Conservation (phyloP, 495 filamentous ascomycete genomes). For the Neurospora sp. region DNA sequence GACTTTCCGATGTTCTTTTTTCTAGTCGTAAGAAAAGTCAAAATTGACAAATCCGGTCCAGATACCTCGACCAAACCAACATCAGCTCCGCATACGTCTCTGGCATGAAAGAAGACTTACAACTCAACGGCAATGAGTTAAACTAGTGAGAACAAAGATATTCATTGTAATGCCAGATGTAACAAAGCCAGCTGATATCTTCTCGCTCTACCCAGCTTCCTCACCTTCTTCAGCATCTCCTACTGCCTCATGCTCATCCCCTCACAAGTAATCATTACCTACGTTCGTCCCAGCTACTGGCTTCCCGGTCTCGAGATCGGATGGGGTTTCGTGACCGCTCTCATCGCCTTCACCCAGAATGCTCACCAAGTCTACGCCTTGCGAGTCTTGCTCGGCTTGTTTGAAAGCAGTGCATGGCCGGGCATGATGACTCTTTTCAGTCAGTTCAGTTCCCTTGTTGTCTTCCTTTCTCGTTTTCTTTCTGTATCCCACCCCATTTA, state of each 20-base stretch:
- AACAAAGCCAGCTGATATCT: no score
- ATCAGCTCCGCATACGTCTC: slow-evolving; percentile 35
- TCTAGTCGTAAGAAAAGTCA: not conserved
- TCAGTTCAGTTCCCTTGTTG: slow-evolving; percentile 3
- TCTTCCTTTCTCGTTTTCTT: not conserved
- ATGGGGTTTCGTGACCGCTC: slow-evolving; percentile 32
- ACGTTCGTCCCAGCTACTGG: slow-evolving; percentile 30
- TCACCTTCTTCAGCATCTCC: slow-evolving; percentile 39
- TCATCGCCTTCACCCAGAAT: slow-evolving; percentile 19
- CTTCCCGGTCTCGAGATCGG: slow-evolving; percentile 31
- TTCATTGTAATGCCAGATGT: no score
- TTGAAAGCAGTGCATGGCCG: slow-evolving; percentile 38
- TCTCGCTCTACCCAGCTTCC: slow-evolving; percentile 28
- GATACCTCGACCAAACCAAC: slow-evolving; percentile 29
- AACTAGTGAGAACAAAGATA: slow-evolving; percentile 17
- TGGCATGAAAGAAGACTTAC: slow-evolving; percentile 35
- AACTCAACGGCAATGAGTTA: slow-evolving; percentile 29
- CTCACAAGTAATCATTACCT: slow-evolving; percentile 44
- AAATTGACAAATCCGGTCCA: not conserved
- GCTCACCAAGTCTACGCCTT: slow-evolving; percentile 28
- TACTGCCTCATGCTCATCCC: slow-evolving; percentile 38
- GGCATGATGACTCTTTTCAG: slow-evolving; percentile 33
- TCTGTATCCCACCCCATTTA: not conserved
- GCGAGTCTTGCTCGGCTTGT: slow-evolving; percentile 43
- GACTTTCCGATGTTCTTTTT: not conserved